These are phyloP conservation scores for Cynara cardunculus DNA, from an alignment of 129 eudicot species.

Conservation along the genomic window DNA sequence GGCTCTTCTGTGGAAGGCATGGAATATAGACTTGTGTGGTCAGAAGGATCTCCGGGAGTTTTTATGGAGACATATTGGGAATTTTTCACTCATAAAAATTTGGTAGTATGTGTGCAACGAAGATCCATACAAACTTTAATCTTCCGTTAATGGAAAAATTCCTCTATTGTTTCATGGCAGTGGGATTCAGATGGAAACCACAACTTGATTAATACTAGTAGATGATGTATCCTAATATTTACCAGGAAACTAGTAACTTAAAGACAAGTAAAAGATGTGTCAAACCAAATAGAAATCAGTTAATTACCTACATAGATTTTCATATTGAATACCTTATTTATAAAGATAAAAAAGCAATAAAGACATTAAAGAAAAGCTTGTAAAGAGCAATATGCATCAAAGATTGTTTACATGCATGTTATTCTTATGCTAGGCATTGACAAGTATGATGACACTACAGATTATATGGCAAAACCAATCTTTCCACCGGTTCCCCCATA, in stretches of 20 bases:
- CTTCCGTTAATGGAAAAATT: too few relatives aligned
- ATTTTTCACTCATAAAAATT: too few relatives aligned
- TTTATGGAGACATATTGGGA: too few relatives aligned
- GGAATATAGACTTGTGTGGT: too few relatives aligned
- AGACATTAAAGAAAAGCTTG: not conserved
- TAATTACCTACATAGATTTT: not conserved
- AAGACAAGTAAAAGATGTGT: not conserved
- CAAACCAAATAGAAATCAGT: not conserved
- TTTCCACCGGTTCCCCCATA: not conserved
- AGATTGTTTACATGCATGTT: not conserved
- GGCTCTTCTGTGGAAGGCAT: too few relatives aligned
- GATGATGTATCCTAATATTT: not conserved
- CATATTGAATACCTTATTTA: not conserved
- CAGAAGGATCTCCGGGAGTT: too few relatives aligned
- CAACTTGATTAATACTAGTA: not conserved
- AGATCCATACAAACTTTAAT: too few relatives aligned
- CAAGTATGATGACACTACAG: not conserved
- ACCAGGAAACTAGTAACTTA: not conserved
- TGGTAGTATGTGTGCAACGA: too few relatives aligned
- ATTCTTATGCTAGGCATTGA: not conserved
- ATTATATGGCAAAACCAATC: not conserved
- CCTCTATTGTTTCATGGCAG: too few relatives aligned
- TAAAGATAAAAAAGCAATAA: not conserved
- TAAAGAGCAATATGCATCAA: too few relatives aligned
- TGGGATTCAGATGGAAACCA: too few relatives aligned